Evolutionary conservation across 2,329 filamentous ascomycete species (phyloP).

Genomic region (Nemania serpens): DNA sequence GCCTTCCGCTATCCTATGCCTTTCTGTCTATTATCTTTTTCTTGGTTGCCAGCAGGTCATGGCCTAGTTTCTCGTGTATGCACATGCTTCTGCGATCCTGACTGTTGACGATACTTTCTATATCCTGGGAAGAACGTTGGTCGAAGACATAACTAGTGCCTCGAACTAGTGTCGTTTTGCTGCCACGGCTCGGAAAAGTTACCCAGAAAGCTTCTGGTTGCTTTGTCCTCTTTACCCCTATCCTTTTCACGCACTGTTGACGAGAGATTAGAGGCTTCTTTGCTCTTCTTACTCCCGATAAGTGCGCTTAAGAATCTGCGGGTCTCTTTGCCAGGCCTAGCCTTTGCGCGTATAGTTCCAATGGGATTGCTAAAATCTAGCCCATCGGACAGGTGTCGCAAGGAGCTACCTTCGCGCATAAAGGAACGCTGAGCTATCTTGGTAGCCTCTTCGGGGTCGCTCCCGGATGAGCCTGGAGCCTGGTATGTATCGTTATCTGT

Average conservation of each 20-base stretch:
- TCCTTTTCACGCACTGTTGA: constrained; percentile 38
- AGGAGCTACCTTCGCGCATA: constrained; percentile 31
- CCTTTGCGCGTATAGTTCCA: constrained; percentile 45
- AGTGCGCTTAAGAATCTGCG: constrained; percentile 50
- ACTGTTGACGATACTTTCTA: constrained; percentile 1
- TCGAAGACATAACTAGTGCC: constrained; percentile 41
- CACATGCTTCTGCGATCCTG: not conserved
- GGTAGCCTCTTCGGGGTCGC: constrained; percentile 47
- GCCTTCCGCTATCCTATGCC: not conserved
- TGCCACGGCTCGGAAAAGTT: constrained; percentile 41
- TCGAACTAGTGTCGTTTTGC: constrained; percentile 40
- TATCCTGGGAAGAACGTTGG: constrained; percentile 6
- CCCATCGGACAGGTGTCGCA: constrained; percentile 40
- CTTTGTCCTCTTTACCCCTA: constrained; percentile 40
- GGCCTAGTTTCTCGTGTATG: not conserved
- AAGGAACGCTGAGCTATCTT: constrained; percentile 31
- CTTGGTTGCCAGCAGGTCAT: not conserved
- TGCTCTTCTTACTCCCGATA: constrained; percentile 44
- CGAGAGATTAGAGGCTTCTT: constrained; percentile 24
- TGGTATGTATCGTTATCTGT: constrained; percentile 43
- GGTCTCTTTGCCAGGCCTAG: constrained; percentile 43
- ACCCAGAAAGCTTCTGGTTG: constrained; percentile 35
- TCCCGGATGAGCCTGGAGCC: constrained; percentile 57
- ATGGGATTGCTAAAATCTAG: constrained; percentile 40
- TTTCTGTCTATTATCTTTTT: not conserved